These are phyloP conservation scores for Schrenkiella parvula DNA, from an alignment of 345 rosid species.

Conservation along the genomic window DNA sequence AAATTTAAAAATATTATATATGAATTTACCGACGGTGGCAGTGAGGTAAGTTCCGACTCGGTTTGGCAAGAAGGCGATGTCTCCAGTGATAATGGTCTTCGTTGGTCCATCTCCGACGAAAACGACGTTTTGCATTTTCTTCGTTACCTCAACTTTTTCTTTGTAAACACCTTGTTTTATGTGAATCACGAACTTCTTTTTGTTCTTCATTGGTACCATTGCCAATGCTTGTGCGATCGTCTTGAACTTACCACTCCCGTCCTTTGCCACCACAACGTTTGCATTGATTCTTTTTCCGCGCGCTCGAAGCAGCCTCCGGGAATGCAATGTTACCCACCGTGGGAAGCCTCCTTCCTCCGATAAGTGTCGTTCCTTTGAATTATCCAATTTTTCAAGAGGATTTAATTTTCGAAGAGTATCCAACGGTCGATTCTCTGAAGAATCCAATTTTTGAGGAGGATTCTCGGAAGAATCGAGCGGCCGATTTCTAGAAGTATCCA, in stretches of 20 bases:
- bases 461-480: not conserved
- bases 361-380: not conserved
- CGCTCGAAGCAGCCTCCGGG: conserved; percentile 31
- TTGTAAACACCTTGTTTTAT: conserved; percentile 65
- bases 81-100: conserved; percentile 62
- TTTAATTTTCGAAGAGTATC: conserved; percentile 14
- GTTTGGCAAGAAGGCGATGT: conserved; percentile 41
- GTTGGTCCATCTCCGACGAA: conserved; percentile 78
- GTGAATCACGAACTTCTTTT: conserved; percentile 47
- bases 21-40: conserved; percentile 54
- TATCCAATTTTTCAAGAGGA: not conserved
- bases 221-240: conserved; percentile 57
- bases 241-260: conserved; percentile 57
- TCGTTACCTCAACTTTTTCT: conserved; percentile 43
- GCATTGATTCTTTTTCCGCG: conserved; percentile 26
- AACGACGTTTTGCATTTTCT: conserved; percentile 41
- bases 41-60: conserved; percentile 45
- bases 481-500: not conserved
- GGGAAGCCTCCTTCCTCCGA: conserved; percentile 11
- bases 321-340: not conserved
- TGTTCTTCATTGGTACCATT: conserved; percentile 39
- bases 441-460: not conserved
- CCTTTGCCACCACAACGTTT: conserved; percentile 56
- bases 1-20: not conserved
- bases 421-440: not conserved